These are phyloP conservation scores for Epichloe uncinata DNA, from an alignment of 2,329 filamentous ascomycete species.

Conservation along the genomic window DNA sequence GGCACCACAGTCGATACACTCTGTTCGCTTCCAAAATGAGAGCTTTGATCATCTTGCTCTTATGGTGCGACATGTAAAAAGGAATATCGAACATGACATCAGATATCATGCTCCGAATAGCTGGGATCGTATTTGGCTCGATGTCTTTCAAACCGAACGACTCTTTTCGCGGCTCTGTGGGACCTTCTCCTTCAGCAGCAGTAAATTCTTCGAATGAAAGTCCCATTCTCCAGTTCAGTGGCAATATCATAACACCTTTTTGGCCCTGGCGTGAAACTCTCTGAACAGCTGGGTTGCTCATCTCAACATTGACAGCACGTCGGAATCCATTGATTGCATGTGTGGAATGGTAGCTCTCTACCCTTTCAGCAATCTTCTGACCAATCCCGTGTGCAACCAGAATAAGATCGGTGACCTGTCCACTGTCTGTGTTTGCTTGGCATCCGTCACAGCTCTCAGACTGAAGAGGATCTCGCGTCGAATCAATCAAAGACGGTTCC, in stretches of 20 bases:
- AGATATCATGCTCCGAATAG: constrained; percentile 84
- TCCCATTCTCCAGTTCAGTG: constrained; percentile 85
- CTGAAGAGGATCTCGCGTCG: constrained; percentile 14
- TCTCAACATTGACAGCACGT: constrained; percentile 72
- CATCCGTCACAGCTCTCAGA: constrained; percentile 40
- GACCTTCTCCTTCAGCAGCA: constrained; percentile 40
- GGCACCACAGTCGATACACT: constrained; percentile 90
- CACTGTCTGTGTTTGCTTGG: constrained; percentile 46
- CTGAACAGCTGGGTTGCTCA: constrained; percentile 61
- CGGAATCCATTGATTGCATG: constrained; percentile 89
- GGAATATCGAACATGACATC: constrained; percentile 98
- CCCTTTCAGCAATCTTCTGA: constrained; percentile 85
- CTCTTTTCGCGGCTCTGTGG: constrained; percentile 39
- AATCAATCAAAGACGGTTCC: not conserved
- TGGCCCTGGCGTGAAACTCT: constrained; percentile 61
- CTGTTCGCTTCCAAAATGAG: constrained; percentile 85
- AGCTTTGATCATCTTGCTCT: constrained; percentile 84
- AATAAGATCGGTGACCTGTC: constrained; percentile 72
- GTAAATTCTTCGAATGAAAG: constrained; percentile 77
- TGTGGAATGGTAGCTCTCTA: constrained; percentile 95
- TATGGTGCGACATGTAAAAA: constrained; percentile 90
- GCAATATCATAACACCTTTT: constrained; percentile 85
- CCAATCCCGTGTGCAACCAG: constrained; percentile 92
- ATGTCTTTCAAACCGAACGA: constrained; percentile 69
- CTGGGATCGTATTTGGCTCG: constrained; percentile 78